A percentile compares a stretch with the other conserved stretches of the same genome.
Conservation (phyloP, 176 grass and related monocot species). For the Puccinellia tenuiflora region DNA sequence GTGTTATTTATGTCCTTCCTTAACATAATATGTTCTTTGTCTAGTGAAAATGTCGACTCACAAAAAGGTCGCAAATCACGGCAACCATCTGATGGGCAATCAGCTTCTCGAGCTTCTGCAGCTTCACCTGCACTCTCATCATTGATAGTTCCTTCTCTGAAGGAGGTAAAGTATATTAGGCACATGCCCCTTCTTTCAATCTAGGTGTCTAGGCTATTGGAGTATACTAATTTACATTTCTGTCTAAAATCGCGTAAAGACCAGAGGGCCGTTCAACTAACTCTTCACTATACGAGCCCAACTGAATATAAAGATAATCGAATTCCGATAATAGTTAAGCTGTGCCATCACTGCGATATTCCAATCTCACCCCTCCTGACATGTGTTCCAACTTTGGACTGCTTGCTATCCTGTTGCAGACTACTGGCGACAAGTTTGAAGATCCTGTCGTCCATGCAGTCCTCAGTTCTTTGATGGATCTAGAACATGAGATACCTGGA, state of each 20-base stretch:
- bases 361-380: background rate
- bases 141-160: conserved; percentile 85
- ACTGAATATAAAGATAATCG: background rate
- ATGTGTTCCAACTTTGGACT: background rate
- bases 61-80: conserved; percentile 52
- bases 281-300: background rate
- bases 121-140: conserved; percentile 71
- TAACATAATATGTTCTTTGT: conserved; percentile 25
- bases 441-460: conserved; percentile 41
- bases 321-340: background rate
- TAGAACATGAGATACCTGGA: conserved; percentile 81
- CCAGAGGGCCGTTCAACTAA: background rate
- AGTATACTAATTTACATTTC: background rate
- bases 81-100: conserved; percentile 47
- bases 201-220: background rate
- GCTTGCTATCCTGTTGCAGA: conserved; percentile 36
- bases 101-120: conserved; percentile 48
- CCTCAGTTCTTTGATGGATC: conserved; percentile 70
- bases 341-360: background rate
- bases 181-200: background rate
- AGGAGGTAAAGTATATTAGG: conserved; percentile 55
- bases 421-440: conserved; percentile 64
- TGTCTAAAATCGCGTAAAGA: background rate
- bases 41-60: conserved; percentile 44
- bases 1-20: conserved; percentile 9